Conservation (phyloP, 2,329 filamentous ascomycete genomes). For the Falciphora oryzae region DNA sequence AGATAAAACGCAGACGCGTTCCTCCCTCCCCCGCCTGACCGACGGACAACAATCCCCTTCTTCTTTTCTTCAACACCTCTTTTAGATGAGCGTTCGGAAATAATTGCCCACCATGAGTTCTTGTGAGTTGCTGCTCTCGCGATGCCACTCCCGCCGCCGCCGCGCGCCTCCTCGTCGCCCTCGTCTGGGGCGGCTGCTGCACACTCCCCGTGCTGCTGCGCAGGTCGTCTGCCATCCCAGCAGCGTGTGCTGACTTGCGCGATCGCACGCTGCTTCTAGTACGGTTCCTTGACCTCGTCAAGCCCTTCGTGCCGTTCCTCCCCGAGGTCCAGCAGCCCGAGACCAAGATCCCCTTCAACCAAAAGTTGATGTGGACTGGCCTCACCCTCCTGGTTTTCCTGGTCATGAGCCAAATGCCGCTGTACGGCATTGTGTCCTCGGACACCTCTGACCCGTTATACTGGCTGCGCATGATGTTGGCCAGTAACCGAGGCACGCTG, state of each 20-base stretch:
- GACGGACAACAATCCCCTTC: slow-evolving; percentile 29
- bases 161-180: slow-evolving; percentile 3
- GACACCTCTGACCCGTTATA: slow-evolving; percentile 97
- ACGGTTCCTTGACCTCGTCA: slow-evolving; percentile 99
- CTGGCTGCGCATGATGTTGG: slow-evolving; percentile 99
- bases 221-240: slow-evolving; percentile 9
- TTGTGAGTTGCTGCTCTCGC: slow-evolving; percentile 38
- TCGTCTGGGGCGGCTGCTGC: too few species aligned
- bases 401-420: slow-evolving; percentile 99
- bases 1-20: not conserved
- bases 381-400: slow-evolving; percentile 96
- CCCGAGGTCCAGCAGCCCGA: slow-evolving; percentile 98
- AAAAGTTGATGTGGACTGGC: slow-evolving; percentile 93
- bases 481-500: slow-evolving; percentile 92
- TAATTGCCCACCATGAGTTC: slow-evolving; percentile 46
- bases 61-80: slow-evolving; percentile 19
- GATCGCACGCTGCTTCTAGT: slow-evolving; percentile 47
- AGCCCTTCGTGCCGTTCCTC: slow-evolving; percentile 98
- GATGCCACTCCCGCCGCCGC: not conserved
- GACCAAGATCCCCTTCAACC: slow-evolving; percentile 98
- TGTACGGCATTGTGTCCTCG: slow-evolving; percentile 98
- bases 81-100: slow-evolving; percentile 15
- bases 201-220: not conserved
- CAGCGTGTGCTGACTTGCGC: slow-evolving; percentile 16
- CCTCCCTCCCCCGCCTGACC: not conserved